These are phyloP conservation scores for Penicillium cataractarum DNA, from an alignment of 495 filamentous ascomycete genomes.

Conservation along the genomic window DNA sequence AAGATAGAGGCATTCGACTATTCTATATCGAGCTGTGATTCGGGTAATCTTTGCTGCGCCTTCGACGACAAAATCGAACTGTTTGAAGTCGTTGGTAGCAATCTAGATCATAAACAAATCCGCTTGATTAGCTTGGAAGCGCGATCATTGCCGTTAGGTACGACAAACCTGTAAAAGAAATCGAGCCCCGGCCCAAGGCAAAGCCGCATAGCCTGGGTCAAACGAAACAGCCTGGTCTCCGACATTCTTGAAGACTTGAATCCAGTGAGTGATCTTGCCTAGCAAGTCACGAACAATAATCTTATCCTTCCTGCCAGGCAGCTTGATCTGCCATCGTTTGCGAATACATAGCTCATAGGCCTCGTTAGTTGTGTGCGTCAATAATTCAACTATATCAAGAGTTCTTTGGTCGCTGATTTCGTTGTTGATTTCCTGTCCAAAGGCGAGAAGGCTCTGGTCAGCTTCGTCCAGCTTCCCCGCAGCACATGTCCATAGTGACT, in stretches of 20 bases:
- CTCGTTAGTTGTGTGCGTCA: not conserved
- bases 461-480: not conserved
- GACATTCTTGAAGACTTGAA: not conserved
- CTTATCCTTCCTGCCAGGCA: not conserved
- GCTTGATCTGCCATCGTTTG: slow-evolving; percentile 2
- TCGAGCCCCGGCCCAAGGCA: not conserved
- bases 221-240: not conserved
- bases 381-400: not conserved
- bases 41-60: not conserved
- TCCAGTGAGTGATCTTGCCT: not conserved
- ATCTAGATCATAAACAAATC: not conserved
- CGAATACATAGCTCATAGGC: not conserved
- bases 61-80: not conserved
- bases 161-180: not conserved
- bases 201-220: not conserved
- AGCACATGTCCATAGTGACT: not conserved
- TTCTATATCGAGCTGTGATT: not conserved
- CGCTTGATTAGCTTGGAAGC: not conserved
- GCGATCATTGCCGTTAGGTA: not conserved
- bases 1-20: not conserved
- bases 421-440: not conserved
- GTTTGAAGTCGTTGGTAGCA: not conserved
- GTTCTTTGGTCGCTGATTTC: not conserved
- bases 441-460: not conserved
- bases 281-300: not conserved